A percentile compares a stretch with the other conserved stretches of the same genome.
phyloP scores from a whole-genome alignment of 2,329 filamentous ascomycete genomes.

The Diaporthe longicolla region DNA sequence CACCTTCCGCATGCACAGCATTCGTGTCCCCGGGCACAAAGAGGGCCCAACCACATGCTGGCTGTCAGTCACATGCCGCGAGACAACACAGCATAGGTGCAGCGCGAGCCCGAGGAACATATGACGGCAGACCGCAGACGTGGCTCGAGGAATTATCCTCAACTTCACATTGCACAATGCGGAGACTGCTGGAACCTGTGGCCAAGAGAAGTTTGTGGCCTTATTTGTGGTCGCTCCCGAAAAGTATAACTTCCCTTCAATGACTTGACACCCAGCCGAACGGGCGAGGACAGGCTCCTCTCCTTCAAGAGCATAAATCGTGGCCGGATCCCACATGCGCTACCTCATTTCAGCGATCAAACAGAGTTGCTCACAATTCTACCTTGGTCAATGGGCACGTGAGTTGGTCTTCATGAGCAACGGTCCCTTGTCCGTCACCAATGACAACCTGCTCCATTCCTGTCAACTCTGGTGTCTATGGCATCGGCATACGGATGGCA shows the following conservation, averaged over 20 bases:
- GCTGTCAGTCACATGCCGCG: slow-evolving; percentile 8
- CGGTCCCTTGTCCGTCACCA: not conserved
- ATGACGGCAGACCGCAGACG: slow-evolving; percentile 10
- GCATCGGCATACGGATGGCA: slow-evolving; percentile 39
- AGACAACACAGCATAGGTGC: slow-evolving; percentile 4
- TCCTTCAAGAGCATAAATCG: not conserved
- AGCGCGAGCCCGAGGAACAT: slow-evolving; percentile 8
- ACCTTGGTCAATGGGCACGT: not conserved
- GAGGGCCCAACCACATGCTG: not conserved
- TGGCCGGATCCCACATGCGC: not conserved
- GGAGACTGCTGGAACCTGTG: not conserved
- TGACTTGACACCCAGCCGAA: not conserved
- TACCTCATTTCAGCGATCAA: not conserved
- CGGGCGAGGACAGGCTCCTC: not conserved
- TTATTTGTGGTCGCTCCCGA: no score
- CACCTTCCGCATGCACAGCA: not conserved
- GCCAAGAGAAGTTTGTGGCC: not conserved
- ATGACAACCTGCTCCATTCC: slow-evolving; percentile 39
- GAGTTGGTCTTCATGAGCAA: not conserved
- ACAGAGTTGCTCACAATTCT: not conserved
- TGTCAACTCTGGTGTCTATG: slow-evolving; percentile 37
- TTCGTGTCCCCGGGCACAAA: not conserved
- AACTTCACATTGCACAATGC: slow-evolving; percentile 6
- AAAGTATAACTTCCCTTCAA: not conserved
- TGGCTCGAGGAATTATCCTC: slow-evolving; percentile 31